Evolutionary conservation across 2,329 filamentous ascomycete species (phyloP).

Genomic region (Colletotrichum ledebouriae): DNA sequence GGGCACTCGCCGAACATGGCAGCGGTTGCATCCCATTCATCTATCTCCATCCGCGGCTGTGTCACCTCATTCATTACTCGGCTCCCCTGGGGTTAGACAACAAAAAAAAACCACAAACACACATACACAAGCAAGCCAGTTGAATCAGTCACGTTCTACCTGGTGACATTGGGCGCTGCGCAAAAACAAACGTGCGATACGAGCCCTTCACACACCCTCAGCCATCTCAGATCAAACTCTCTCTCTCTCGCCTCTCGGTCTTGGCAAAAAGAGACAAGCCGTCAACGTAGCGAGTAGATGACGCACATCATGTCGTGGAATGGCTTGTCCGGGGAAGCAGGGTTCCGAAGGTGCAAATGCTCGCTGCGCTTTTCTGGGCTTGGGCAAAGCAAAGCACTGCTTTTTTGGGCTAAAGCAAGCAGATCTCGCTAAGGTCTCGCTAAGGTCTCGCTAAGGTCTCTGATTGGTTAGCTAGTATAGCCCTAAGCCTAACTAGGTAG

Average conservation of each 20-base stretch:
- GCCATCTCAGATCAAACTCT: no score
- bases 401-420: no score
- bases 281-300: slow-evolving; percentile 20
- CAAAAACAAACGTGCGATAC: not conserved
- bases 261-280: slow-evolving; percentile 38
- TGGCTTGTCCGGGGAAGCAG: no score
- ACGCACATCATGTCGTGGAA: slow-evolving; percentile 24
- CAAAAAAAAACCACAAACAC: not conserved
- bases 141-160: not conserved
- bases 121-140: not conserved
- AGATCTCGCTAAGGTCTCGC: no score
- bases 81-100: slow-evolving; percentile 1
- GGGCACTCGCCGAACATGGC: slow-evolving; percentile 21
- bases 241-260: not conserved
- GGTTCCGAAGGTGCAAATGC: no score
- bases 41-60: slow-evolving; percentile 8
- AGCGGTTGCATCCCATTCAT: not conserved
- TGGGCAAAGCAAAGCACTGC: no score
- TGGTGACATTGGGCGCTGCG: not conserved
- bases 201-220: no score
- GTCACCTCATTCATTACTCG: slow-evolving; percentile 22
- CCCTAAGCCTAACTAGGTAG: no score
- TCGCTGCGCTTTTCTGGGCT: no score
- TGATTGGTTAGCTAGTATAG: no score
- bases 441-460: no score